Percentiles rank a stretch among this genome's conserved stretches.
Evolutionary conservation across 805 yeast species (phyloP).

Genomic region (Candida saitoana): DNA sequence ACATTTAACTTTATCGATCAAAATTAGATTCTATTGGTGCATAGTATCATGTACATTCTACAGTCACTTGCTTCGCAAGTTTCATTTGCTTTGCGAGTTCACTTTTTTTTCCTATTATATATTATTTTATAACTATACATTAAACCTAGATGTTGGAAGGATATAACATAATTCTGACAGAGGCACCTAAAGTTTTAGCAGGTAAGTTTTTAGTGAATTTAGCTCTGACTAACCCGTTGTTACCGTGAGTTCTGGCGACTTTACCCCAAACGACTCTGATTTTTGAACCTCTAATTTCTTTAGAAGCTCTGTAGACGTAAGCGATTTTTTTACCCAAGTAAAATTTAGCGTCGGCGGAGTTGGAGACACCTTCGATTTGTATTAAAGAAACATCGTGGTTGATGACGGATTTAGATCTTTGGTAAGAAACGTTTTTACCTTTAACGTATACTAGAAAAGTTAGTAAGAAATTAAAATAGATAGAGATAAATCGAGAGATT

Average conservation of each 20-base stretch:
- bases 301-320: slow-evolving; percentile 97
- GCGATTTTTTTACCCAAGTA: slow-evolving; percentile 99
- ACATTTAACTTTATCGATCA: too few relatives aligned
- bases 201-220: slow-evolving; percentile 98
- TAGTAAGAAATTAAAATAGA: too few relatives aligned
- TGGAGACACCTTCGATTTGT: slow-evolving; percentile 93
- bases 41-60: too few relatives aligned
- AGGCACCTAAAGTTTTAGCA: slow-evolving; percentile 99
- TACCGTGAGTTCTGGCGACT: slow-evolving; percentile 98
- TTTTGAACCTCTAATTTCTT: slow-evolving; percentile 98
- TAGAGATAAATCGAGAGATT: too few relatives aligned
- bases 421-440: slow-evolving; percentile 99
- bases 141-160: slow-evolving; percentile 94
- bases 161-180: slow-evolving; percentile 99
- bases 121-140: slow-evolving; percentile 1
- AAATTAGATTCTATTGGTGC: neutral
- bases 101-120: neutral
- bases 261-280: slow-evolving; percentile 99
- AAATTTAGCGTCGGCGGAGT: slow-evolving; percentile 94
- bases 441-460: slow-evolving; percentile 87
- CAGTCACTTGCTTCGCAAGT: too few relatives aligned
- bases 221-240: slow-evolving; percentile 97
- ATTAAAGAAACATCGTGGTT: slow-evolving; percentile 97
- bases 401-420: slow-evolving; percentile 97
- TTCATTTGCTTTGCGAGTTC: too few relatives aligned